These are phyloP conservation scores for Rhodotorula sp. DNA, from an alignment of 1,284 basidiomycete species.

Conservation along the genomic window DNA sequence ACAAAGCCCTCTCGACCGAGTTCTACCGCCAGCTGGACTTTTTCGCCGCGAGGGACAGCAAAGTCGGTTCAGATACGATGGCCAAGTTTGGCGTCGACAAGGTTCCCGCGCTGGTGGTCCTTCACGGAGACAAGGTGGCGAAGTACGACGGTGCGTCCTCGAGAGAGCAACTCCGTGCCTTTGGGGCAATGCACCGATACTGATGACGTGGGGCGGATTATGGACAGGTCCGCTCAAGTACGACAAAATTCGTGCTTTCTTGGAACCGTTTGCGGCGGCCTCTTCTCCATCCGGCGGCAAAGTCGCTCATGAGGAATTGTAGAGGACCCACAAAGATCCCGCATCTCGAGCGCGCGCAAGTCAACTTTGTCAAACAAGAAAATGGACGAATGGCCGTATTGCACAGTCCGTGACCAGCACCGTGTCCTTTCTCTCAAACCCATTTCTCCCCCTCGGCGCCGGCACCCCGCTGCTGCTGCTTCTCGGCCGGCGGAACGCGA, in stretches of 20 bases:
- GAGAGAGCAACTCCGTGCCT: background rate
- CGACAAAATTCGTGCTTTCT: slow-evolving; percentile 31
- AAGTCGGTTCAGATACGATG: slow-evolving; percentile 32
- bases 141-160: slow-evolving; percentile 34
- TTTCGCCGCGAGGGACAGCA: slow-evolving; percentile 39
- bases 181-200: background rate
- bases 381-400: background rate
- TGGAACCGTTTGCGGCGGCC: slow-evolving; percentile 18
- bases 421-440: background rate
- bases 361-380: background rate
- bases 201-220: background rate
- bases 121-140: slow-evolving; percentile 19
- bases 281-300: background rate
- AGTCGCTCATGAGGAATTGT: slow-evolving; percentile 26
- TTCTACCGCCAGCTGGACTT: slow-evolving; percentile 40
- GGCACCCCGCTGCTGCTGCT: background rate
- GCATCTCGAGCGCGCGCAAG: too few species aligned
- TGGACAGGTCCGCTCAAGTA: slow-evolving; percentile 37
- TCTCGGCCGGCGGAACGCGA: background rate
- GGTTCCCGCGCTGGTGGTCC: slow-evolving; percentile 29
- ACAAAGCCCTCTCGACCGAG: slow-evolving; percentile 46
- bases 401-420: background rate
- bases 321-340: background rate
- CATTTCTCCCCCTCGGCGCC: too few species aligned
- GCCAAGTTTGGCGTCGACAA: slow-evolving; percentile 35